These are phyloP conservation scores for Neophaeococcomyces aloes DNA, from an alignment of 2,329 filamentous ascomycete genomes.

Conservation along the genomic window DNA sequence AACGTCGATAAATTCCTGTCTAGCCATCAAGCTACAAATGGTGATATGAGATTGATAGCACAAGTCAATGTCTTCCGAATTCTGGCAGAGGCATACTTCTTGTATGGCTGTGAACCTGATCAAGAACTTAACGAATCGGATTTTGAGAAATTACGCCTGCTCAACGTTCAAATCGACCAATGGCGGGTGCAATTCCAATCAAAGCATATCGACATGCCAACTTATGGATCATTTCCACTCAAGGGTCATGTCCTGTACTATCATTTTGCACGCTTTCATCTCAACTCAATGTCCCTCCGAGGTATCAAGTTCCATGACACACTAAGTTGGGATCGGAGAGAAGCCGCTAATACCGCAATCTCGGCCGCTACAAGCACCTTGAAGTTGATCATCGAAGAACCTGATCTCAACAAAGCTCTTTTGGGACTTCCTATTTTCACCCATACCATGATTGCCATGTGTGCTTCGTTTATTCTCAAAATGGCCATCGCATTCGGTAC, in stretches of 20 bases:
- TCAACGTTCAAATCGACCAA: conserved; percentile 39
- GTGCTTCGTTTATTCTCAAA: conserved; percentile 34
- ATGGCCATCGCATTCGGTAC: conserved; percentile 33
- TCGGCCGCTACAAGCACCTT: conserved; percentile 38
- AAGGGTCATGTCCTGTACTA: conserved; percentile 42
- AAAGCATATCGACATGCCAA: conserved; percentile 36
- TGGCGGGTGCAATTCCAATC: conserved; percentile 41
- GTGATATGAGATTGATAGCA: conserved; percentile 46
- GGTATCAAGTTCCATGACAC: conserved; percentile 24
- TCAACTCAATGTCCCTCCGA: conserved; percentile 34
- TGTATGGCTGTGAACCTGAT: conserved; percentile 46
- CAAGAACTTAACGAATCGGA: conserved; percentile 43
- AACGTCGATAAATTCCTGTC: conserved; percentile 46
- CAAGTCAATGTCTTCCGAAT: conserved; percentile 49
- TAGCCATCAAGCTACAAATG: conserved; percentile 39
- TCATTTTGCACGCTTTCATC: conserved; percentile 43
- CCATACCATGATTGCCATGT: conserved; percentile 37
- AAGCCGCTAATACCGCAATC: conserved; percentile 37
- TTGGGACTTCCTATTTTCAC: conserved; percentile 38
- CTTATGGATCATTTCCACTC: conserved; percentile 39
- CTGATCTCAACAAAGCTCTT: conserved; percentile 37
- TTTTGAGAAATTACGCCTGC: conserved; percentile 37
- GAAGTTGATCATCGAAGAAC: conserved; percentile 37
- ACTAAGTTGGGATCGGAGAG: conserved; percentile 35
- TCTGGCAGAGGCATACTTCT: conserved; percentile 43